Conservation (phyloP, 805 yeast species). For the Groenewaldozyma tartarivorans region DNA sequence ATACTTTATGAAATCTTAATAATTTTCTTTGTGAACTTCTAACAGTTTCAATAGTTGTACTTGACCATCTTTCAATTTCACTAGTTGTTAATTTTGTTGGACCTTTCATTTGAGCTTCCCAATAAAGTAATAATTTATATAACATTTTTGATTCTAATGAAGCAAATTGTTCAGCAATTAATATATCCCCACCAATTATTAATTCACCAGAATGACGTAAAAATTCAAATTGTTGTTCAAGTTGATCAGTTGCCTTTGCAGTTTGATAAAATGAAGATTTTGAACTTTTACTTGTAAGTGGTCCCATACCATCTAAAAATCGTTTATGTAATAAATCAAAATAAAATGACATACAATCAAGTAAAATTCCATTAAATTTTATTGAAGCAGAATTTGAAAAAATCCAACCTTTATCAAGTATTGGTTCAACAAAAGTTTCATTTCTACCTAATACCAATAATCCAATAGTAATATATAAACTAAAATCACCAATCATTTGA, state of each 20-base stretch:
- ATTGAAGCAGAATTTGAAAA: slow-evolving; percentile 55
- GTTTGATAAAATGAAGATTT: slow-evolving; percentile 51
- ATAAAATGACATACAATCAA: slow-evolving; percentile 65
- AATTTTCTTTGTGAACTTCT: slow-evolving; percentile 63
- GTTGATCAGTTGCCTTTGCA: slow-evolving; percentile 83
- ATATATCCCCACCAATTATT: slow-evolving; percentile 71
- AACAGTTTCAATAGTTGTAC: slow-evolving; percentile 31
- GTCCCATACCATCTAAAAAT: slow-evolving; percentile 31
- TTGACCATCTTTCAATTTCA: slow-evolving; percentile 44
- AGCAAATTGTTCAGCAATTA: slow-evolving; percentile 70
- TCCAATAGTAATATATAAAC: slow-evolving; percentile 65
- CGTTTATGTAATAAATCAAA: slow-evolving; percentile 66
- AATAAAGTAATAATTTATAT: slow-evolving; percentile 57
- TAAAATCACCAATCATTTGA: slow-evolving; percentile 81
- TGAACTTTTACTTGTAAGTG: slow-evolving; percentile 17
- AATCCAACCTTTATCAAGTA: slow-evolving; percentile 61
- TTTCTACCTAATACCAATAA: slow-evolving; percentile 63
- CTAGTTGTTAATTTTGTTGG: slow-evolving; percentile 37
- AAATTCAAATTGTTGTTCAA: slow-evolving; percentile 74
- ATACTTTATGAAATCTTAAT: slow-evolving; percentile 54
- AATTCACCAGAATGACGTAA: slow-evolving; percentile 67
- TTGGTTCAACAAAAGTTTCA: slow-evolving; percentile 39
- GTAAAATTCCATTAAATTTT: slow-evolving; percentile 54
- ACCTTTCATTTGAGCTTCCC: slow-evolving; percentile 60
- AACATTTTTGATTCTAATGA: slow-evolving; percentile 57